Conservation (phyloP, 371 early-diverging fungal genomes). For the Mortierella sp. region DNA sequence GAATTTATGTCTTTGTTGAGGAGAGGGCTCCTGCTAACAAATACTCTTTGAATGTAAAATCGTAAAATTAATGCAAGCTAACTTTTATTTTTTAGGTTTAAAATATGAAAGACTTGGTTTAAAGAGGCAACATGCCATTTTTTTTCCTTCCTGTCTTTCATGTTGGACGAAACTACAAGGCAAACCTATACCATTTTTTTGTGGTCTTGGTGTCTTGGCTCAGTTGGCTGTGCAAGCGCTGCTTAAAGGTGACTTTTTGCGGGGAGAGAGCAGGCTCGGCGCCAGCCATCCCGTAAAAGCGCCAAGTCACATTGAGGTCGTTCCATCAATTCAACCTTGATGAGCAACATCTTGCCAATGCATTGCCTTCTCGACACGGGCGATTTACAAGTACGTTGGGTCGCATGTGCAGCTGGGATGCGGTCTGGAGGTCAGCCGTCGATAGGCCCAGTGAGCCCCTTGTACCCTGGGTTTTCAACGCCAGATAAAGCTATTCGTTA, state of each 20-base stretch:
- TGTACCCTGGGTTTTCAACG: background rate
- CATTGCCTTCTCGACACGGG: background rate
- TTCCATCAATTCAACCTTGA: background rate
- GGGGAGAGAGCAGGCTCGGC: no score
- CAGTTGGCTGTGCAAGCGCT: no score
- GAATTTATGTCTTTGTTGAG: conserved; percentile 51
- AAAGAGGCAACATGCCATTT: conserved; percentile 13
- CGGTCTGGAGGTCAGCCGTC: background rate
- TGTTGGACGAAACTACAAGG: background rate
- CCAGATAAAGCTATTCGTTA: background rate
- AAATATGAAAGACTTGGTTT: background rate
- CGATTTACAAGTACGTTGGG: background rate
- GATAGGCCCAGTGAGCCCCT: background rate
- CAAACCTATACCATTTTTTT: background rate
- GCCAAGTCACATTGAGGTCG: no score
- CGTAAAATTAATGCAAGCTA: background rate
- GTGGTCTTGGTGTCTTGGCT: no score
- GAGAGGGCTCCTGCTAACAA: conserved; percentile 57
- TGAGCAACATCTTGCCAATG: conserved; percentile 1
- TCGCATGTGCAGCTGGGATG: background rate
- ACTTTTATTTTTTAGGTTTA: background rate
- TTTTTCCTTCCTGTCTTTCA: background rate
- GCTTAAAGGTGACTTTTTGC: no score
- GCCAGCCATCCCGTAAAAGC: no score
- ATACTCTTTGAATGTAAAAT: background rate